phyloP scores from a whole-genome alignment of 495 filamentous ascomycete genomes.

The Neurospora discreta region DNA sequence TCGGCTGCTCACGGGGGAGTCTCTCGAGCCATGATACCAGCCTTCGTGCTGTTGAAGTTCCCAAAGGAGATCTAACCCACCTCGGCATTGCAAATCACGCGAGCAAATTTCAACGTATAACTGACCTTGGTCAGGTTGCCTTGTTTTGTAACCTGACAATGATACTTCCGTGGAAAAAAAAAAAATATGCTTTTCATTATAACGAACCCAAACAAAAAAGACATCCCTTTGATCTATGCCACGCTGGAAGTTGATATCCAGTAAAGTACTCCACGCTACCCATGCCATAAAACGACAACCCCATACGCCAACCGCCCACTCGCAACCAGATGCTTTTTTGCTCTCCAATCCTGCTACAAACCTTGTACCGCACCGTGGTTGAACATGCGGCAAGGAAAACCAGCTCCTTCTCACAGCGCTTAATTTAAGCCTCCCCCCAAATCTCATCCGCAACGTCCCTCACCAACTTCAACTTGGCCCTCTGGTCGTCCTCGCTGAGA shows the following conservation, averaged over 20 bases:
- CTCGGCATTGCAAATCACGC: too few species aligned
- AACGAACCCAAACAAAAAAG: not conserved
- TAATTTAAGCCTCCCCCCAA: constrained; percentile 45
- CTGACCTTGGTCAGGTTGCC: not conserved
- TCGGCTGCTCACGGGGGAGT: too few species aligned
- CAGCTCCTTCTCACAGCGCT: not conserved
- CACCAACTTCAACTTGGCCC: constrained; percentile 56
- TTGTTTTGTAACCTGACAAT: not conserved
- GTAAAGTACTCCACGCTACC: not conserved
- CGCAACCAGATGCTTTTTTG: not conserved
- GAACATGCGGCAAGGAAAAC: not conserved
- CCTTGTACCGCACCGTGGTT: not conserved
- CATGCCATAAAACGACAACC: not conserved
- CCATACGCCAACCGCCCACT: not conserved
- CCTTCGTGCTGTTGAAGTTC: too few species aligned
- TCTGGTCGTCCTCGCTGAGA: constrained; percentile 54
- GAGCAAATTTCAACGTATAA: not conserved
- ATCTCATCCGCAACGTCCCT: constrained; percentile 60
- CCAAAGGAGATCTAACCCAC: too few species aligned
- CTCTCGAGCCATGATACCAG: too few species aligned
- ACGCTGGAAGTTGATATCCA: constrained; percentile 12
- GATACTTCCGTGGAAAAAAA: not conserved
- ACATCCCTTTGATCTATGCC: not conserved
- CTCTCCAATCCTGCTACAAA: not conserved
- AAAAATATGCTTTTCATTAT: not conserved